Conservation (phyloP, 495 filamentous ascomycete species). For the Aspergillus saccharolyticus region DNA sequence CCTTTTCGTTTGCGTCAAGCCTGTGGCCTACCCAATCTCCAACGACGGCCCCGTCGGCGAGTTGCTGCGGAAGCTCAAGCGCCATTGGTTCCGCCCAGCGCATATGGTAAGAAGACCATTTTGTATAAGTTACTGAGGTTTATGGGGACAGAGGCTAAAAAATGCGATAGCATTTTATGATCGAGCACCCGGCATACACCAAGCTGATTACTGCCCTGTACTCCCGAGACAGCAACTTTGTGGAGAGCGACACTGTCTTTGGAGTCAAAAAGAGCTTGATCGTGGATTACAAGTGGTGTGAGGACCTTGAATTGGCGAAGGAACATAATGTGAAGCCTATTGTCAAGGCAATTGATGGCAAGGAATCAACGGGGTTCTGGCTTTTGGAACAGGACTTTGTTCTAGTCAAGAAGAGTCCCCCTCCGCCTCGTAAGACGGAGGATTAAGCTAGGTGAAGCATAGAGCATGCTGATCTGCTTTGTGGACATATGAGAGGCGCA, state of each 20-base stretch:
- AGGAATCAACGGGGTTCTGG: conserved; percentile 12
- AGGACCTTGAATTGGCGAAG: conserved; percentile 50
- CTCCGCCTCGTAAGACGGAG: conserved; percentile 10
- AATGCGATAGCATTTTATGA: conserved; percentile 19
- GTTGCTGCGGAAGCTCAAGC: conserved; percentile 14
- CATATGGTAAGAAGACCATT: conserved; percentile 60
- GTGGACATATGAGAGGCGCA: no score
- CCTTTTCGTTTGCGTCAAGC: conserved; percentile 73
- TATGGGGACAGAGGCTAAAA: conserved; percentile 70
- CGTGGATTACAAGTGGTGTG: conserved; percentile 56
- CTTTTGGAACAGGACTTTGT: conserved; percentile 14
- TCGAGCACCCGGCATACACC: conserved; percentile 4
- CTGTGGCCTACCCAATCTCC: conserved; percentile 76
- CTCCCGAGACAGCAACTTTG: conserved; percentile 67
- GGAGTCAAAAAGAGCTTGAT: conserved; percentile 75
- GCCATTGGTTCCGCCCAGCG: conserved; percentile 10
- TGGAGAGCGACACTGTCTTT: conserved; percentile 77
- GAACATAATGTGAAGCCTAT: conserved; percentile 39
- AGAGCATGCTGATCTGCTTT: not conserved
- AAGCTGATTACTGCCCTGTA: conserved; percentile 53
- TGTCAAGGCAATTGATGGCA: conserved; percentile 7
- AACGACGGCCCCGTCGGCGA: conserved; percentile 47
- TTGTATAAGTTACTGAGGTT: no score
- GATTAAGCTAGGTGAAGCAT: not conserved
- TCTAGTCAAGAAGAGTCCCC: conserved; percentile 13